Base-by-base conservation (phyloP, 208 protist species). In the Tritrichomonas musculus region DNA sequence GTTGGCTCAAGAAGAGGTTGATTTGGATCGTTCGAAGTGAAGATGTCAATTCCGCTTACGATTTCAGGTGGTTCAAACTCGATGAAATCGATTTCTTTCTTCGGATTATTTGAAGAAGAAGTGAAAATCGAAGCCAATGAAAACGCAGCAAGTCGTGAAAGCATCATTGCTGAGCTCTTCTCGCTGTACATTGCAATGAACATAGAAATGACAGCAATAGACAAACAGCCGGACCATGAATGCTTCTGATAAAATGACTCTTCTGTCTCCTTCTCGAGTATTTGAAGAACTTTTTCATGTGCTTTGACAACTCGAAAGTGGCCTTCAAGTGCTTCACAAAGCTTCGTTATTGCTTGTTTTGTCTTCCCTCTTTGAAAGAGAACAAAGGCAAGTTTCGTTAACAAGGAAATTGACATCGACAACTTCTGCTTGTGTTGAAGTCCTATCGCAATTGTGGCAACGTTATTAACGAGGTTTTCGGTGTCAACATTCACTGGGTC, bases 361-460 rank as follows among this genome's bases (percentile, higher is more conserved):
- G 44, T 27, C 9, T 88, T 47, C 33, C 20, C n/a, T 1, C 25
- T 1, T 47, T 50, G 14, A 17, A 53, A 53, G 0, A 22, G 39
- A 39, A 53, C 25, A 49, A 88, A 88, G 33, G 41, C 41, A 20
- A 88, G 27, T 50, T 47, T 88, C 20, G 77, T 88, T 1, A 88
- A n/a, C 9, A 88, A 57, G 20, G 77, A 88, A 60, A 57, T 27
- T 30, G 47, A 57, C 77, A 88, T 88, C 0, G 77, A 88, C 2
- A 88, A 20, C 30, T 88, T 88, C 57, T 88, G 77, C 22, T 88
- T 88, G n/a, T 88, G 77, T 57, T 88, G 77, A 20, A 88, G 30
- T 4, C 47, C 57, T 13, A 88, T 88, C 25, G 47, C 77, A 57
- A 57, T 88, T 22, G 33, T 33, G 2, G 27, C 4, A 57, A 88